phyloP scores from a whole-genome alignment of 169 alveolate species.

The Gregarina niphandrodes region DNA sequence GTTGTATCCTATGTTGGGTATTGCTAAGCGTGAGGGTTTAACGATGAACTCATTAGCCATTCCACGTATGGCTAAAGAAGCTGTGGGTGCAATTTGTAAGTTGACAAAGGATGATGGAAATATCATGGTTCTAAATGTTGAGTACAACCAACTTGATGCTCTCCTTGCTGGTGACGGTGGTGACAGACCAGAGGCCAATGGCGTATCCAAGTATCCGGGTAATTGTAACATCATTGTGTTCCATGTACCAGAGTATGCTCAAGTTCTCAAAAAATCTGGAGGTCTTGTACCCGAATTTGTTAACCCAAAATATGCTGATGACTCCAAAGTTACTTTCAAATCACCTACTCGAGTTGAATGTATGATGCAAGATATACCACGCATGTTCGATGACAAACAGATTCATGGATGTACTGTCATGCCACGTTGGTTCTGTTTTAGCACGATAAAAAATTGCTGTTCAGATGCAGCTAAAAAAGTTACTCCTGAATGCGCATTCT shows the following conservation, averaged over 20 bases:
- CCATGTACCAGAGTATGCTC: constrained; percentile 35
- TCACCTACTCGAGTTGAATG: constrained; percentile 75
- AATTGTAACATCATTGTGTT: constrained; percentile 54
- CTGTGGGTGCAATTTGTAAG: constrained; percentile 10
- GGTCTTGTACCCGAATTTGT: constrained; percentile 76
- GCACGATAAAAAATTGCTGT: constrained; percentile 18
- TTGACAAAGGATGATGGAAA: no score
- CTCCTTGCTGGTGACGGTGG: constrained; percentile 42
- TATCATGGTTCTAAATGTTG: constrained; percentile 18
- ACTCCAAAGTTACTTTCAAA: constrained; percentile 52
- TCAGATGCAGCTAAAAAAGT: constrained; percentile 17
- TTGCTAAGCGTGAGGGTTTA: constrained; percentile 15
- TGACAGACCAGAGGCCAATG: constrained; percentile 30
- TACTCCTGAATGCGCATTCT: no score
- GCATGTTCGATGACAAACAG: no score
- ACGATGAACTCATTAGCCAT: constrained; percentile 12
- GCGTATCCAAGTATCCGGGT: constrained; percentile 55
- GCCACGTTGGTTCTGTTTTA: constrained; percentile 21
- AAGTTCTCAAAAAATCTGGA: constrained; percentile 39
- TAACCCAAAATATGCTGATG: constrained; percentile 72
- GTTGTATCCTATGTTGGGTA: constrained; percentile 59
- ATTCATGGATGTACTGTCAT: constrained; percentile 22
- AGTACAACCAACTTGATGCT: constrained; percentile 61
- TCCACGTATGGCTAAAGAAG: constrained; percentile 10
- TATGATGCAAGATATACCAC: constrained; percentile 64